These are phyloP conservation scores for Lentinus polychrous DNA, from an alignment of 1,284 basidiomycete species.

Conservation along the genomic window DNA sequence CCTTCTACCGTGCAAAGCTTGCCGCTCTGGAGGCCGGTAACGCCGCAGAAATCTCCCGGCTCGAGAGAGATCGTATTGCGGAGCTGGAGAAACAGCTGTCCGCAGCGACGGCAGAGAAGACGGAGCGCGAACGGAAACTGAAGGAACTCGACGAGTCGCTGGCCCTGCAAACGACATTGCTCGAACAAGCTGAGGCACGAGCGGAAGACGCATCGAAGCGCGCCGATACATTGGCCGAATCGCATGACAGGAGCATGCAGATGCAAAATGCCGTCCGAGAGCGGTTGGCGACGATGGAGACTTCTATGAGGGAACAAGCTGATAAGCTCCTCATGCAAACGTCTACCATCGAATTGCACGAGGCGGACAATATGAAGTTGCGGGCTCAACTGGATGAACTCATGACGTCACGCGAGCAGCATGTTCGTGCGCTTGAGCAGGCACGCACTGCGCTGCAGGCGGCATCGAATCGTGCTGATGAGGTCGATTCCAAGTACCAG, in stretches of 20 bases:
- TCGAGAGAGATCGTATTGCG: slow-evolving; percentile 77
- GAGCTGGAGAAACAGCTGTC: slow-evolving; percentile 81
- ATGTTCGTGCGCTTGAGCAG: slow-evolving; percentile 83
- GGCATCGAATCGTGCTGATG: slow-evolving; percentile 71
- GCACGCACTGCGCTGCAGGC: slow-evolving; percentile 74
- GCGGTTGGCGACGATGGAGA: slow-evolving; percentile 56
- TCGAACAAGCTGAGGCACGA: slow-evolving; percentile 75
- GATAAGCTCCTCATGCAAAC: slow-evolving; percentile 73
- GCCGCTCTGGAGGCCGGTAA: slow-evolving; percentile 76
- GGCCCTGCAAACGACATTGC: slow-evolving; percentile 70
- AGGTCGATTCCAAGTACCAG: slow-evolving; percentile 74
- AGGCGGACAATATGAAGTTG: slow-evolving; percentile 70
- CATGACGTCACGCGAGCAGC: slow-evolving; percentile 66
- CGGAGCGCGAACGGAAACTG: slow-evolving; percentile 63
- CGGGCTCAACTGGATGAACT: slow-evolving; percentile 72
- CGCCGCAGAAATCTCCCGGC: slow-evolving; percentile 55
- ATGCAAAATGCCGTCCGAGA: slow-evolving; percentile 74
- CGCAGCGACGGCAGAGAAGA: slow-evolving; percentile 59
- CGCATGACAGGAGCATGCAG: slow-evolving; percentile 63
- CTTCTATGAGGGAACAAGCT: slow-evolving; percentile 70
- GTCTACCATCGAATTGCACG: slow-evolving; percentile 71
- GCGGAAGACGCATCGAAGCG: slow-evolving; percentile 77
- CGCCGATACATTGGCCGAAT: slow-evolving; percentile 78
- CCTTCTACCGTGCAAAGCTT: slow-evolving; percentile 93
- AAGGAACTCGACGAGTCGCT: slow-evolving; percentile 70